A percentile compares a stretch with the other conserved stretches of the same genome.
These are phyloP conservation scores for Paraconiothyrium sp. DNA, from an alignment of 2,329 filamentous ascomycete species.

Conservation along the genomic window DNA sequence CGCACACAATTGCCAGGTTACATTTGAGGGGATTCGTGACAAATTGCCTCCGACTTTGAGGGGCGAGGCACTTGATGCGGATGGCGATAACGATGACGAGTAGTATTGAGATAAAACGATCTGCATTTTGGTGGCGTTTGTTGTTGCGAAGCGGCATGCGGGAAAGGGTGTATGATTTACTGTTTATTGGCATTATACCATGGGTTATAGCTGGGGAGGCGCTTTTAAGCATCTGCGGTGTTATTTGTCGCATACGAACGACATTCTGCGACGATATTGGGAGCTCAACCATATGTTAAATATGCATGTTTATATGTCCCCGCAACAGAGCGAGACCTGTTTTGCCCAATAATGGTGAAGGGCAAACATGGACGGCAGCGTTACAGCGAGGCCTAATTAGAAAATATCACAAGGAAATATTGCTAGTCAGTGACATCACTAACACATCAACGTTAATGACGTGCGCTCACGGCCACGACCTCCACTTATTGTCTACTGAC, in stretches of 20 bases:
- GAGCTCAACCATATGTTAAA: background rate
- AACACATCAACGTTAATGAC: background rate
- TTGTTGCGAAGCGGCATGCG: background rate
- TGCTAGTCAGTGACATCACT: constrained; percentile 3
- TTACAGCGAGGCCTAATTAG: background rate
- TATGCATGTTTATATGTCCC: background rate
- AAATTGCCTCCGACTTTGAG: constrained; percentile 37
- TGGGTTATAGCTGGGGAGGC: constrained; percentile 1
- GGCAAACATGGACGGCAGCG: background rate
- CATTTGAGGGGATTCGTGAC: constrained; percentile 33
- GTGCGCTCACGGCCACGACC: background rate
- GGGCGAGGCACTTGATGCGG: constrained; percentile 29
- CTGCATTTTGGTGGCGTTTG: constrained; percentile 6
- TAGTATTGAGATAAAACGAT: background rate
- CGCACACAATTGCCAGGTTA: constrained; percentile 29
- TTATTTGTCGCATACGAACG: background rate
- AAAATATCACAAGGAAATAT: background rate
- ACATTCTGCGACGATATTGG: background rate
- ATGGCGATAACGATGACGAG: constrained; percentile 29
- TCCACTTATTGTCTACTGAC: background rate
- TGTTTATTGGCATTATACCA: constrained; percentile 12
- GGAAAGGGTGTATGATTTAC: background rate
- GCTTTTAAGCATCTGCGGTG: constrained; percentile 3
- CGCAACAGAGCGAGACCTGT: background rate
- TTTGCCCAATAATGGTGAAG: background rate